These are phyloP conservation scores for Candida awuae DNA, from an alignment of 805 yeast genomes.

Conservation along the genomic window DNA sequence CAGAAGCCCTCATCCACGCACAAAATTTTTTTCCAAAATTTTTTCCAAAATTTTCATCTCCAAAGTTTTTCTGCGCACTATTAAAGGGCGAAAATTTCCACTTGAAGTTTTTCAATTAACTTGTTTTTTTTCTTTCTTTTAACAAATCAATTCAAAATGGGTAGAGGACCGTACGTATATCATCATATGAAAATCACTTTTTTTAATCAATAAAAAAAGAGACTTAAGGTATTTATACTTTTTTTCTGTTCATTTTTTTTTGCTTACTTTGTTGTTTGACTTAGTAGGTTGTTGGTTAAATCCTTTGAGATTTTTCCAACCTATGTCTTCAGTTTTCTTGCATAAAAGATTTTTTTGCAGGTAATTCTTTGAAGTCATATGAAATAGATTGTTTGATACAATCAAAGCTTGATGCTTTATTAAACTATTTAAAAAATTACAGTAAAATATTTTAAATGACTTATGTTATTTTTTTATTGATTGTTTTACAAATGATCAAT, in stretches of 20 bases:
- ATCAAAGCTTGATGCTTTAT: background rate
- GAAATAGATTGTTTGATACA: background rate
- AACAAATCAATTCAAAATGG: slow-evolving; percentile 40
- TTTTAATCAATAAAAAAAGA: background rate
- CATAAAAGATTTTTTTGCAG: background rate
- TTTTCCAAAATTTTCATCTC: background rate
- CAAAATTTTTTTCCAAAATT: background rate
- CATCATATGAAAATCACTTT: slow-evolving; percentile 1
- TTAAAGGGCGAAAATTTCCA: background rate
- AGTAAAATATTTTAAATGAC: slow-evolving; percentile 2
- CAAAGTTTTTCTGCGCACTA: background rate
- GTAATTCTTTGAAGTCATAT: background rate
- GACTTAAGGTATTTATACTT: background rate
- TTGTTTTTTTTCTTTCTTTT: slow-evolving; percentile 4
- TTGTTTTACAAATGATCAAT: background rate
- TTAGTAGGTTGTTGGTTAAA: slow-evolving; percentile 2
- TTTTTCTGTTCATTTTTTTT: background rate
- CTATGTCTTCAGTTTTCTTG: slow-evolving; percentile 4
- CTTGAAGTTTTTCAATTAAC: background rate
- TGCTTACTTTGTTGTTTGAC: background rate
- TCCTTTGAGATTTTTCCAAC: slow-evolving; percentile 4
- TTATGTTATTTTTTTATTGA: background rate
- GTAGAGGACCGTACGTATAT: slow-evolving; percentile 65
- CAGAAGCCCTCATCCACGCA: background rate
- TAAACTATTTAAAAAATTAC: slow-evolving; percentile 6